phyloP scores from a whole-genome alignment of 2,329 filamentous ascomycete species.

The Cladosporium sp. region DNA sequence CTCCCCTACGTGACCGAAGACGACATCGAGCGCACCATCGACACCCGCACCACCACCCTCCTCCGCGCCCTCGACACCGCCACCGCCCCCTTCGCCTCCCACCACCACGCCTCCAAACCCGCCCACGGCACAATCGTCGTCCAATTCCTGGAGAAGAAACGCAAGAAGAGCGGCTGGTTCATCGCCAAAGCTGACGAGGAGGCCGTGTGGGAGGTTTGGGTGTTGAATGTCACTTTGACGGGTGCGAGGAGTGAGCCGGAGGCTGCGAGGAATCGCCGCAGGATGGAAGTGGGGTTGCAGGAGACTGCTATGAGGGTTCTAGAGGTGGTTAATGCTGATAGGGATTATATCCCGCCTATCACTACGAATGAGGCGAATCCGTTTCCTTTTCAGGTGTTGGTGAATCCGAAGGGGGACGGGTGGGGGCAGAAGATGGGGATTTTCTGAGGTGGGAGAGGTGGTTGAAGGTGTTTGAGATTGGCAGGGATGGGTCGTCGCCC shows the following conservation, averaged over 20 bases:
- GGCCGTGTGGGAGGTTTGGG: constrained; percentile 13
- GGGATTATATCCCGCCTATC: constrained; percentile 95
- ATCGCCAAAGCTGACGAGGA: constrained; percentile 12
- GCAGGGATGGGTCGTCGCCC: too few species aligned
- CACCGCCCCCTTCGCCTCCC: constrained; percentile 82
- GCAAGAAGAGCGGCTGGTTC: constrained; percentile 13
- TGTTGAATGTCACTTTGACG: constrained; percentile 7
- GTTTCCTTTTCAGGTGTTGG: constrained; percentile 87
- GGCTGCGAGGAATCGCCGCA: constrained; percentile 67
- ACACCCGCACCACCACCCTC: constrained; percentile 11
- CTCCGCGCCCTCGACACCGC: constrained; percentile 50
- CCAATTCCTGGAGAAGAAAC: constrained; percentile 11
- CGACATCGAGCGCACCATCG: constrained; percentile 10
- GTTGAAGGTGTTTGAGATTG: too few species aligned
- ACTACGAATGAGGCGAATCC: constrained; percentile 88
- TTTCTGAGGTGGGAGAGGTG: background rate
- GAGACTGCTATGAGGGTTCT: constrained; percentile 9
- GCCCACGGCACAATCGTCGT: constrained; percentile 34
- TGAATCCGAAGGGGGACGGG: constrained; percentile 64
- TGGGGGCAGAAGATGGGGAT: constrained; percentile 18
- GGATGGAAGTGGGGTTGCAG: constrained; percentile 7
- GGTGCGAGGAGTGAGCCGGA: constrained; percentile 61
- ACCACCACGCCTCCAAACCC: constrained; percentile 10
- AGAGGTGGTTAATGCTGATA: constrained; percentile 34
- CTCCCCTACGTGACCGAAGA: constrained; percentile 45